Percentiles rank a stretch among this genome's conserved stretches.
phyloP scores from a whole-genome alignment of 257 asterid genomes.

The Osmanthus fragrans region DNA sequence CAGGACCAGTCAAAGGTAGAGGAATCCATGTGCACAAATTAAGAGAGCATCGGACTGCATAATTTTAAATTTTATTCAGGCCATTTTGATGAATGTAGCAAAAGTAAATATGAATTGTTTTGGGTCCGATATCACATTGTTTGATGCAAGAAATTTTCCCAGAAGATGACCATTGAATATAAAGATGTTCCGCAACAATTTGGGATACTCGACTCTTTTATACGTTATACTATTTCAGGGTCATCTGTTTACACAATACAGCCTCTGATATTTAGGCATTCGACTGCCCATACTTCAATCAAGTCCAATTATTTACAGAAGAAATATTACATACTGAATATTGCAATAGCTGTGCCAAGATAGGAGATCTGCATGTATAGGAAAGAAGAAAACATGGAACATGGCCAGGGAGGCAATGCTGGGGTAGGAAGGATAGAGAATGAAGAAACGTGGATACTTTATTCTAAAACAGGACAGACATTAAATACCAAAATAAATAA shows the following conservation, averaged over 20 bases:
- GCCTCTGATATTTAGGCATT: not conserved
- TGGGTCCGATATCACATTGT: not conserved
- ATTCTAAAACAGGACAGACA: not conserved
- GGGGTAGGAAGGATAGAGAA: not conserved
- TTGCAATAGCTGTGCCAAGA: not conserved
- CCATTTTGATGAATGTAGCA: not conserved
- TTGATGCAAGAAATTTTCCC: not conserved
- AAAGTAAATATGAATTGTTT: not conserved
- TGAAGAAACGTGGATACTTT: not conserved
- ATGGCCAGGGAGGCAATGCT: not conserved
- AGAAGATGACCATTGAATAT: not conserved
- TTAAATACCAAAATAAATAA: constrained; percentile 5
- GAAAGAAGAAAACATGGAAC: not conserved
- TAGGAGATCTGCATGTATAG: not conserved
- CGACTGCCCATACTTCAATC: not conserved
- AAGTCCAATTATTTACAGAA: not conserved
- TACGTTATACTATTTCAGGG: not conserved
- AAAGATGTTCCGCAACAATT: not conserved
- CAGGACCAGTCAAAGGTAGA: no score
- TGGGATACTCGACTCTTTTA: not conserved
- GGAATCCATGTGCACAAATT: no score
- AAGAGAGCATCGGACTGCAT: no score
- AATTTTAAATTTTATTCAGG: not conserved
- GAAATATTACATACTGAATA: not conserved
- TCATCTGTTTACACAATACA: not conserved